These are phyloP conservation scores for Aspergillus melleus DNA, from an alignment of 2,329 filamentous ascomycete species.

Conservation along the genomic window DNA sequence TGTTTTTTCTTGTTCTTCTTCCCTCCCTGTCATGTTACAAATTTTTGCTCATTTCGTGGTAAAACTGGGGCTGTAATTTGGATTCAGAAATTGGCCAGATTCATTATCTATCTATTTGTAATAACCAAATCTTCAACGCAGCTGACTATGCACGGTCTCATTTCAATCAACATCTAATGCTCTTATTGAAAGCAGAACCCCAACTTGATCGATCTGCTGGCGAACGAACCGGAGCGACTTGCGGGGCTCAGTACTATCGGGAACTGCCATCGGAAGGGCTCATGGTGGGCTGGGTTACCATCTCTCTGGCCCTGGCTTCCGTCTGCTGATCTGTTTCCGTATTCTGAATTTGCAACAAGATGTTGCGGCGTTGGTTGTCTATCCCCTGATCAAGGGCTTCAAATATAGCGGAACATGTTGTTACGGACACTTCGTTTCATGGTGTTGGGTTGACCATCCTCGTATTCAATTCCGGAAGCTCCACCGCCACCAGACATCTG, in stretches of 20 bases:
- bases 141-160: background rate
- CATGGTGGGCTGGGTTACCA: background rate
- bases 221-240: background rate
- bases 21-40: background rate
- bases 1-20: background rate
- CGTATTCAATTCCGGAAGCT: slow-evolving; percentile 69
- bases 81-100: background rate
- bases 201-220: background rate
- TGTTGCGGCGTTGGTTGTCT: background rate
- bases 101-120: background rate
- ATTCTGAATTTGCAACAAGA: background rate
- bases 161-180: background rate
- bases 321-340: background rate
- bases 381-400: slow-evolving; percentile 2
- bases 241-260: background rate
- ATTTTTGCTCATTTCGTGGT: background rate
- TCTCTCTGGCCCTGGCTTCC: background rate
- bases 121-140: background rate
- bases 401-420: slow-evolving; percentile 75
- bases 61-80: background rate
- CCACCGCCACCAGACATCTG: slow-evolving; percentile 69
- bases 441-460: slow-evolving; percentile 68
- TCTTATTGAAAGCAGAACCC: background rate
- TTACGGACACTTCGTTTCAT: slow-evolving; percentile 74
- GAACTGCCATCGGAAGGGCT: background rate